Evolutionary conservation across 768 basidiomycete genomes (phyloP).

Genomic region (Coprinopsis strossmayeri): DNA sequence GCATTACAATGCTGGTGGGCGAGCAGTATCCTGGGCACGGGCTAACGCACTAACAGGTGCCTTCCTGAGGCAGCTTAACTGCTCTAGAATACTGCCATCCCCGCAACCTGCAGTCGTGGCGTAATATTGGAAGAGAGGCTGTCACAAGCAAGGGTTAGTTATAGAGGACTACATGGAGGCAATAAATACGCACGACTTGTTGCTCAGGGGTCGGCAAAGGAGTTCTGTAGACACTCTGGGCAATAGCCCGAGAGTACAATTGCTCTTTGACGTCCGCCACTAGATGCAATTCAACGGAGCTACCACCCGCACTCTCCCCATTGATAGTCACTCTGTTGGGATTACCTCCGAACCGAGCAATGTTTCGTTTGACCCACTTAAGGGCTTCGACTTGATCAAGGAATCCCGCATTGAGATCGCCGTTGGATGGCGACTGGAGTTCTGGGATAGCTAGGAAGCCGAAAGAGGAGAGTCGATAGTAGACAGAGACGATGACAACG

Average conservation of each 20-base stretch:
- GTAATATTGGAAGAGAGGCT: constrained; percentile 51
- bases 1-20: constrained; percentile 35
- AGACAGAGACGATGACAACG: constrained; percentile 58
- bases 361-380: constrained; percentile 58
- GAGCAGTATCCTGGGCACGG: constrained; percentile 45
- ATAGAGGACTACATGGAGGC: not conserved
- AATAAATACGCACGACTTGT: constrained; percentile 36
- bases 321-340: constrained; percentile 50
- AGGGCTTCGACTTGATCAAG: constrained; percentile 57
- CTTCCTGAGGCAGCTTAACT: constrained; percentile 42
- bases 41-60: constrained; percentile 46
- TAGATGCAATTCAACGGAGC: constrained; percentile 53
- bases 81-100: constrained; percentile 22
- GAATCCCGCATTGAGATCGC: constrained; percentile 50
- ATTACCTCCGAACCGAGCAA: constrained; percentile 60
- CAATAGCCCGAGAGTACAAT: constrained; percentile 51
- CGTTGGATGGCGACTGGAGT: constrained; percentile 29
- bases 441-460: constrained; percentile 55
- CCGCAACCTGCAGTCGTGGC: constrained; percentile 45
- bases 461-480: constrained; percentile 58
- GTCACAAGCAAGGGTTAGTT: not conserved
- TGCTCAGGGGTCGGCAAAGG: constrained; percentile 46
- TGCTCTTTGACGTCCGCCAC: constrained; percentile 29
- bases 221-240: constrained; percentile 52
- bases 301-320: constrained; percentile 54